Percentiles rank a stretch among this genome's conserved stretches.
Evolutionary conservation across 2,329 filamentous ascomycete species (phyloP).

Genomic region (Colletotrichum euphorbiae): DNA sequence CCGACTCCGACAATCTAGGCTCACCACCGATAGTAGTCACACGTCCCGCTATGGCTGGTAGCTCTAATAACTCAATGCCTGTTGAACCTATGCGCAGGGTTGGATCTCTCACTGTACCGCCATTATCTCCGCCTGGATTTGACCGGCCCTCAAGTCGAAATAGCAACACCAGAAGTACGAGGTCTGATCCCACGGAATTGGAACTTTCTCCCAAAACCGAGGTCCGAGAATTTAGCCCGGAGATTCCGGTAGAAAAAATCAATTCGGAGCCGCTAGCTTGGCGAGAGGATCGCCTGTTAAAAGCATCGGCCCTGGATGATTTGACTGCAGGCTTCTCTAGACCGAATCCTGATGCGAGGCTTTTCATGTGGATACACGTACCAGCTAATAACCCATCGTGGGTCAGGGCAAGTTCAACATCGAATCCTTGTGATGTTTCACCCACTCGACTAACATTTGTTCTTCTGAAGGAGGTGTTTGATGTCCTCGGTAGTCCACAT

Average conservation of each 20-base stretch:
- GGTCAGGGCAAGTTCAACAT: conserved; percentile 59
- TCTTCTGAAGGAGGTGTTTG: conserved; percentile 14
- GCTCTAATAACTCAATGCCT: conserved; percentile 27
- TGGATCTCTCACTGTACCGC: conserved; percentile 50
- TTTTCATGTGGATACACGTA: conserved; percentile 69
- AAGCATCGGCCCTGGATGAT: conserved; percentile 44
- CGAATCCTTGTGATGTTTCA: not conserved
- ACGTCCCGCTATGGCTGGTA: conserved; percentile 44
- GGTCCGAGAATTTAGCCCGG: not conserved
- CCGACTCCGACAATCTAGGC: conserved; percentile 29
- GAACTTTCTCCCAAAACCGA: conserved; percentile 43
- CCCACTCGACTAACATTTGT: not conserved
- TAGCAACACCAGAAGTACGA: conserved; percentile 45
- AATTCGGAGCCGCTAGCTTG: conserved; percentile 18
- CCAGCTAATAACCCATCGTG: conserved; percentile 69
- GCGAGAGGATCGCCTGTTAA: conserved; percentile 10
- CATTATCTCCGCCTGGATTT: conserved; percentile 45
- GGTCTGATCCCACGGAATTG: conserved; percentile 48
- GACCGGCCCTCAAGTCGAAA: conserved; percentile 46
- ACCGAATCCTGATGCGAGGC: conserved; percentile 53
- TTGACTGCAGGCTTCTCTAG: conserved; percentile 54
- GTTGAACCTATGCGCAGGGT: not conserved
- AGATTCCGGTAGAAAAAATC: not conserved
- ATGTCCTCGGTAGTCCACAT: not conserved
- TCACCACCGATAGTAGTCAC: conserved; percentile 55